These are phyloP conservation scores for Xylaria castorea DNA, from an alignment of 495 filamentous ascomycete genomes.

Conservation along the genomic window DNA sequence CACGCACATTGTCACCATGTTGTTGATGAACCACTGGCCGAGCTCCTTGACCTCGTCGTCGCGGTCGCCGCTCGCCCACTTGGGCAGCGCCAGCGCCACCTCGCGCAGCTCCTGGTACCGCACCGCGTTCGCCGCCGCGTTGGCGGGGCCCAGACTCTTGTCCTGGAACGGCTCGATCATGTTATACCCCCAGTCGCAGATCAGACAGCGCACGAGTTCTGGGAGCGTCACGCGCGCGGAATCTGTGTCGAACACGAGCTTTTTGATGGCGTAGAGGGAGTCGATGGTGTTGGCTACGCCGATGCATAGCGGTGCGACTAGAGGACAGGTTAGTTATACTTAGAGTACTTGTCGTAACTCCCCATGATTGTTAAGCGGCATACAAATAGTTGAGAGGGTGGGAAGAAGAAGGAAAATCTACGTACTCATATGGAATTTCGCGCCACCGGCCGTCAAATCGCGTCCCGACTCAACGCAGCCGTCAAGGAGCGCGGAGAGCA, in stretches of 20 bases:
- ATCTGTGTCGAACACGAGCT: constrained; percentile 16
- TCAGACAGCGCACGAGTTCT: constrained; percentile 24
- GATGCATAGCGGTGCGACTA: constrained; percentile 22
- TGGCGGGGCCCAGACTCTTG: constrained; percentile 28
- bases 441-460: constrained; percentile 23
- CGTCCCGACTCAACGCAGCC: constrained; percentile 22
- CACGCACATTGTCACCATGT: constrained; percentile 13
- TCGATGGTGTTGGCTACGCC: constrained; percentile 27
- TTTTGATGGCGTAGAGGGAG: constrained; percentile 28
- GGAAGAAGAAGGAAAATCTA: neutral
- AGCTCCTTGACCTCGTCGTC: constrained; percentile 13
- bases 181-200: constrained; percentile 34
- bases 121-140: constrained; percentile 27
- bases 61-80: constrained; percentile 22
- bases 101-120: constrained; percentile 27
- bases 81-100: constrained; percentile 20
- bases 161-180: constrained; percentile 35
- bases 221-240: constrained; percentile 16
- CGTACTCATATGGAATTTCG: constrained; percentile 24
- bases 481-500: constrained; percentile 20
- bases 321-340: neutral
- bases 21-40: constrained; percentile 7
- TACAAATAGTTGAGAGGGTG: neutral
- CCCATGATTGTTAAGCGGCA: neutral
- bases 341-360: neutral